Percentiles rank a stretch among this genome's conserved stretches.
These are phyloP conservation scores for Penicillium robsamsonii DNA, from an alignment of 495 filamentous ascomycete genomes.

Conservation along the genomic window DNA sequence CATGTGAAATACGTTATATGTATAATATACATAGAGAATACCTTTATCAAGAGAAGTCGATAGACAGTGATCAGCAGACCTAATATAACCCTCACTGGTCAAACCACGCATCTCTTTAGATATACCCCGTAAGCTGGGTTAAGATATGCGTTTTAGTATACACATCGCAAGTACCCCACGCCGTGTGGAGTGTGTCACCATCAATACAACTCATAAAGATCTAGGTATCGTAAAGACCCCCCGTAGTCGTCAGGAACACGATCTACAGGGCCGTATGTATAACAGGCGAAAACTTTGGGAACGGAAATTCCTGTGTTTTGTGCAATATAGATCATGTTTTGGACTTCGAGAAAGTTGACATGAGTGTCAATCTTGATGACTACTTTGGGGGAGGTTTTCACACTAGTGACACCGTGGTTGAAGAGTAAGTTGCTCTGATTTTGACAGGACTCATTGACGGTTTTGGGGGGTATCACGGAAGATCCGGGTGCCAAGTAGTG, in stretches of 20 bases:
- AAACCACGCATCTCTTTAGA: constrained; percentile 24
- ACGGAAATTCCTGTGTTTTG: constrained; percentile 29
- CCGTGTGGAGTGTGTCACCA: constrained; percentile 20
- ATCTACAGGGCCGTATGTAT: constrained; percentile 21
- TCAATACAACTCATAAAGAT: constrained; percentile 34
- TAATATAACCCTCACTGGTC: constrained; percentile 17
- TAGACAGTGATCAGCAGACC: constrained; percentile 17
- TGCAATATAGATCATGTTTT: constrained; percentile 28
- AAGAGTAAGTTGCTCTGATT: background rate
- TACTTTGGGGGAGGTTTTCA: constrained; percentile 16
- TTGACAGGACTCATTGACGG: background rate
- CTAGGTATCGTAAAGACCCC: constrained; percentile 25
- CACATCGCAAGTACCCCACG: constrained; percentile 19
- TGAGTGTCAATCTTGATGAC: constrained; percentile 27
- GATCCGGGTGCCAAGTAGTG: background rate
- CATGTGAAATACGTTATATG: too few species aligned
- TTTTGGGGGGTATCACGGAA: background rate
- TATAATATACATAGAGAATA: background rate
- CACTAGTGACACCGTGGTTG: constrained; percentile 1
- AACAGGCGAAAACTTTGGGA: constrained; percentile 29
- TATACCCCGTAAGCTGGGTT: constrained; percentile 19
- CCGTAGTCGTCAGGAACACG: constrained; percentile 17
- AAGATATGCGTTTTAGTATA: constrained; percentile 16
- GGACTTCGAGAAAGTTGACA: constrained; percentile 25
- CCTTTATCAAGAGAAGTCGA: constrained; percentile 1